Percentiles rank a stretch among this genome's conserved stretches.
Conservation (phyloP, 164 flowering plant species). For the Euptelea pleiosperma region DNA sequence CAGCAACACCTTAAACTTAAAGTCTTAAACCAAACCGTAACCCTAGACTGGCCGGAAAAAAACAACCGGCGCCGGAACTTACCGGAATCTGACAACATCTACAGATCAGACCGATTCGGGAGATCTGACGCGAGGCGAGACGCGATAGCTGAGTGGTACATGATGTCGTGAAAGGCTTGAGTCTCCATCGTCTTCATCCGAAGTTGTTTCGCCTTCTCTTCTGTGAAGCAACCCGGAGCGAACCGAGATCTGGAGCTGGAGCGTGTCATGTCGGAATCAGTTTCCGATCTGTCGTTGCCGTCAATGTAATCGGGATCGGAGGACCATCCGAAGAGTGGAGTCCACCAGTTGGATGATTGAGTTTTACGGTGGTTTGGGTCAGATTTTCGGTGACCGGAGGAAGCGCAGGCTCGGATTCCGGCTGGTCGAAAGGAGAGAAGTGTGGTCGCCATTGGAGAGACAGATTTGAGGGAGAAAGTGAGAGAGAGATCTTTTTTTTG, state of each 20-base stretch:
- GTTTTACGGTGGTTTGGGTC: constrained; percentile 22
- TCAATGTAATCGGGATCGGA: constrained; percentile 72
- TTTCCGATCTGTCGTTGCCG: constrained; percentile 11
- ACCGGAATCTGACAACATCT: not conserved
- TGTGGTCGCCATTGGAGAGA: constrained; percentile 35
- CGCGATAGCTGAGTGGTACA: constrained; percentile 93
- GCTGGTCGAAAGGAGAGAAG: constrained; percentile 24
- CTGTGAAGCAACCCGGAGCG: constrained; percentile 64
- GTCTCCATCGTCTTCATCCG: constrained; percentile 54
- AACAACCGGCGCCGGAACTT: constrained; percentile 4
- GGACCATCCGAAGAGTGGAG: constrained; percentile 70
- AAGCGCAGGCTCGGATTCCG: constrained; percentile 29
- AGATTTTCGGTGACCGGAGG: constrained; percentile 24
- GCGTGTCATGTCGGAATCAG: constrained; percentile 10
- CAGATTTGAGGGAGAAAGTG: not conserved
- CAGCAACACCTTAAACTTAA: not conserved
- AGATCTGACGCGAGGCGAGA: constrained; percentile 79
- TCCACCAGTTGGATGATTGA: constrained; percentile 53
- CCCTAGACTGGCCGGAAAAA: constrained; percentile 3
- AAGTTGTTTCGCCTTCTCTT: constrained; percentile 74
- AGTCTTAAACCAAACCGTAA: too few species aligned
- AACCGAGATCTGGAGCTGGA: constrained; percentile 18
- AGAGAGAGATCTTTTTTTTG: not conserved
- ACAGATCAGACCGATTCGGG: constrained; percentile 20
- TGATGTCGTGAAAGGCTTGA: constrained; percentile 60